Evolutionary conservation across 345 rosid species (phyloP), one percentile per base, ranked within the genome.

Genomic region (Eucalyptus pumila): DNA sequence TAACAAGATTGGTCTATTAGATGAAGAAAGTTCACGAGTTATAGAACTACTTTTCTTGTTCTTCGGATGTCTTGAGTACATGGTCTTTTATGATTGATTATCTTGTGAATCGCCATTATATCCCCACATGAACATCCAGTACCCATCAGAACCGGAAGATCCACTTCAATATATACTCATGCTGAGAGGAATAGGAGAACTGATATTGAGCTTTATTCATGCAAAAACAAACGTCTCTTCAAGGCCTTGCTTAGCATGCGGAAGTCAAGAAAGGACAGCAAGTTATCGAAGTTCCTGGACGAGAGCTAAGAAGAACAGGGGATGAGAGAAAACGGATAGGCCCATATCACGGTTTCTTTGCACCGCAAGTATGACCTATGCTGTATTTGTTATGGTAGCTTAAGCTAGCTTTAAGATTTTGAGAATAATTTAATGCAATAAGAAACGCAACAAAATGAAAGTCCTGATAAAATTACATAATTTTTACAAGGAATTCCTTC

Each of bases 181-280:
- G 72, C 80, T 85, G 94, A 85, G 67, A 92, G 93, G 92, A 90
- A 91, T 60, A 90, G 90, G 85, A 51, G 47, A 80, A 89, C 89
- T 47, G 94, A 94, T 9, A 86, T 89, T 30, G 93, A 93, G 37
- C 89, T 88, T 23, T 86, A 91, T 89, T 92, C 94, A 49, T 90
- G 94, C 92, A 94, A 93, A 91, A 93, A 92, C 94, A 94, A 94
- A 89, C 92, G 92, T 51, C 92, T 94, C 83, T 86, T 96, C 56
- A 94, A 93, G 93, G 96, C 97, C 60, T 88, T 95, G 93, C 94
- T 94, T 83, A 93, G 97, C 94, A 89, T 95, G 94, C 91, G 93
- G 91, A 95, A 92, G 91, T 86, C 96, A 45, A 94, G 89, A 91
- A 92, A 89, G 89, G 93, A 94, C 52, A 88, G 60, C 86, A 32